phyloP scores from a whole-genome alignment of 805 yeast genomes.

The Candida corydali region DNA sequence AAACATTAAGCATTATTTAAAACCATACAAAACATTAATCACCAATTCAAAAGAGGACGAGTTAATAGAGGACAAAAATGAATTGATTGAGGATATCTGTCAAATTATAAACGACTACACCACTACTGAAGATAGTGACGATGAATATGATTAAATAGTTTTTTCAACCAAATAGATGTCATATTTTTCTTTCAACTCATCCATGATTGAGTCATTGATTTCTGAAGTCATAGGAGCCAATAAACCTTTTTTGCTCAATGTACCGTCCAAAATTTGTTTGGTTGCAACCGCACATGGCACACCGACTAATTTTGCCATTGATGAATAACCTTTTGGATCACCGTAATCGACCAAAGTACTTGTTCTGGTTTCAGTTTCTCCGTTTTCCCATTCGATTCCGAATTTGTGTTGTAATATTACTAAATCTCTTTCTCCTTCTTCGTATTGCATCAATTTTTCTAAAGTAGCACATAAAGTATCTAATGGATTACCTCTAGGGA shows the following conservation, averaged over 20 bases:
- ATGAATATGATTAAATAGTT: slow-evolving; percentile 42
- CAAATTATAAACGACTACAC: slow-evolving; percentile 28
- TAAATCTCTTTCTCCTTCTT: slow-evolving; percentile 90
- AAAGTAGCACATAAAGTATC: slow-evolving; percentile 96
- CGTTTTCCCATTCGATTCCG: slow-evolving; percentile 95
- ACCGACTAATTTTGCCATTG: slow-evolving; percentile 98
- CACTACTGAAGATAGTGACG: slow-evolving; percentile 27
- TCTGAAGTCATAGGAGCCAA: slow-evolving; percentile 91
- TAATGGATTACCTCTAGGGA: slow-evolving; percentile 90
- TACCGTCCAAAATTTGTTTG: slow-evolving; percentile 79
- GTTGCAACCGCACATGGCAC: slow-evolving; percentile 97
- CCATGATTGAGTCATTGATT: slow-evolving; percentile 86
- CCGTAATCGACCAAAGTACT: slow-evolving; percentile 95
- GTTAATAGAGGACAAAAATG: slow-evolving; percentile 29
- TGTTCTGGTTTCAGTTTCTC: slow-evolving; percentile 85
- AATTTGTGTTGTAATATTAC: slow-evolving; percentile 96
- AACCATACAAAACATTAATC: slow-evolving; percentile 22
- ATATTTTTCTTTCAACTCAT: slow-evolving; percentile 84
- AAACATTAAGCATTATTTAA: slow-evolving; percentile 22
- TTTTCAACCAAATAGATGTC: slow-evolving; percentile 87
- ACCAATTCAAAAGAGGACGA: slow-evolving; percentile 15
- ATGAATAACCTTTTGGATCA: slow-evolving; percentile 80
- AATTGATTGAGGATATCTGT: slow-evolving; percentile 32
- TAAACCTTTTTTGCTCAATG: slow-evolving; percentile 69
- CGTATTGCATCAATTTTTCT: slow-evolving; percentile 94